Evolutionary conservation across 371 early-diverging fungal genomes (phyloP).

Genomic region (Rhizomucor miehei): DNA sequence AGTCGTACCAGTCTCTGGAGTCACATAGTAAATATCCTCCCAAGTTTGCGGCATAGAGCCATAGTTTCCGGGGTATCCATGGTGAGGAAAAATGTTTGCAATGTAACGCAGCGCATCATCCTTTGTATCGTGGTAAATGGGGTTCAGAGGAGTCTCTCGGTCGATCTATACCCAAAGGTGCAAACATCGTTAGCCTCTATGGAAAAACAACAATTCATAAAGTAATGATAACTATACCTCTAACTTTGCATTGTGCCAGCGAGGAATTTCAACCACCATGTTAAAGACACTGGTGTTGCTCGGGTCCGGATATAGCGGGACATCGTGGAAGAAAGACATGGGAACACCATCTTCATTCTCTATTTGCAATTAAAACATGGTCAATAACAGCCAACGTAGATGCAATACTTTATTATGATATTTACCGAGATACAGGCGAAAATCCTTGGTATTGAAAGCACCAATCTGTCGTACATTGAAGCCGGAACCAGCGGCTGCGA

Average conservation of each 20-base stretch:
- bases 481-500: neutral
- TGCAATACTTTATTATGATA: too few relatives aligned
- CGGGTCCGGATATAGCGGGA: slow-evolving; percentile 10
- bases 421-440: neutral
- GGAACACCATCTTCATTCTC: slow-evolving; percentile 12
- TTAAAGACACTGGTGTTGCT: slow-evolving; percentile 40
- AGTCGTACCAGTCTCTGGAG: slow-evolving; percentile 79
- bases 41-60: slow-evolving; percentile 99
- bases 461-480: neutral
- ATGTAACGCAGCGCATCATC: slow-evolving; percentile 98
- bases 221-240: too few relatives aligned
- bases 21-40: slow-evolving; percentile 91
- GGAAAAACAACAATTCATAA: too few relatives aligned
- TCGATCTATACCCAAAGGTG: slow-evolving; percentile 3
- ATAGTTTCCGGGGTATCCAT: slow-evolving; percentile 99
- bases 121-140: slow-evolving; percentile 98
- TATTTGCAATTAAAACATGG: neutral
- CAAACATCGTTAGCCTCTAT: neutral
- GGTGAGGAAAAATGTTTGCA: slow-evolving; percentile 98
- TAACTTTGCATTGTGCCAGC: slow-evolving; percentile 99
- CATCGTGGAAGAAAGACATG: slow-evolving; percentile 13
- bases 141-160: slow-evolving; percentile 73
- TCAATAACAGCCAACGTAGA: too few relatives aligned
- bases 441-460: slow-evolving; percentile 2
- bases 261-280: slow-evolving; percentile 99